Evolutionary conservation across 148 eudicot genomes (phyloP).

Genomic region (Rhododendron williamsianum): DNA sequence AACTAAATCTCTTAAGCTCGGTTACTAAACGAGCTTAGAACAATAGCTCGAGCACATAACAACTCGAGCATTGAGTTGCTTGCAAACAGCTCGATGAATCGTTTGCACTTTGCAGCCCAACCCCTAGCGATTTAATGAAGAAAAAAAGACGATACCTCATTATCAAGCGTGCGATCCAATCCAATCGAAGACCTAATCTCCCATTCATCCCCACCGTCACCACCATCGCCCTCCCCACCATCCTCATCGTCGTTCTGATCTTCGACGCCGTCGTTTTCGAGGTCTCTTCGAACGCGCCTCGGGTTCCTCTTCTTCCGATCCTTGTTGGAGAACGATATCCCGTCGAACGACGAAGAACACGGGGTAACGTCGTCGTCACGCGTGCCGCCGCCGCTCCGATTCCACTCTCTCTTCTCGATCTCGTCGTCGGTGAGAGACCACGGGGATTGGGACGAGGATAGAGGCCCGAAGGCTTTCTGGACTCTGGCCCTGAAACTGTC

Average conservation of each 20-base stretch:
- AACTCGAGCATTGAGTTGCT: too few relatives aligned
- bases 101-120: neutral
- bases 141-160: conserved; percentile 13
- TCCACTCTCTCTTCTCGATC: conserved; percentile 24
- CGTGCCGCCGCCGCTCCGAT: neutral
- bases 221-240: neutral
- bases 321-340: neutral
- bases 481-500: conserved; percentile 20
- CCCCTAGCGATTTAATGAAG: neutral
- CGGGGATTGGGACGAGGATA: conserved; percentile 12
- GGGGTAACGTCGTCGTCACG: conserved; percentile 17
- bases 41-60: neutral
- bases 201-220: conserved; percentile 15
- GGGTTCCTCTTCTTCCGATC: neutral
- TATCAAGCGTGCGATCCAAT: conserved; percentile 31
- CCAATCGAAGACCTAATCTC: conserved; percentile 29
- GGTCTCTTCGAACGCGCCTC: neutral
- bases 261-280: conserved; percentile 2
- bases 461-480: conserved; percentile 22
- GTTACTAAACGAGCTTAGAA: neutral
- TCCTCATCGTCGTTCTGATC: conserved; percentile 6
- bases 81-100: too few relatives aligned
- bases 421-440: conserved; percentile 30
- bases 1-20: too few relatives aligned
- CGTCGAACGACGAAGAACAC: conserved; percentile 13